These are phyloP conservation scores for Saturnispora serradocipensis DNA, from an alignment of 805 yeast genomes.

Conservation along the genomic window DNA sequence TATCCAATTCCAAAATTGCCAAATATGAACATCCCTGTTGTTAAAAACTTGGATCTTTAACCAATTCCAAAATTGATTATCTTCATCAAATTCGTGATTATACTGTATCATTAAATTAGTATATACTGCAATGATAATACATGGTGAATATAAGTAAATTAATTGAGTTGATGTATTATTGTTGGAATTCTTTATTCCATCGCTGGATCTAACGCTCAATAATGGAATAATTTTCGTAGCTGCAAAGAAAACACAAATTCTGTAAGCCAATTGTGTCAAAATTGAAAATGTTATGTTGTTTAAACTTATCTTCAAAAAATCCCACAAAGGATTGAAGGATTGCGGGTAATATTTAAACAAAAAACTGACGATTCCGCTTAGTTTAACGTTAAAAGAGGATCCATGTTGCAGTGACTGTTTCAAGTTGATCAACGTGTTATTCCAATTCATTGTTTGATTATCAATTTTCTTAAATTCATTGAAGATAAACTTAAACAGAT, in stretches of 20 bases:
- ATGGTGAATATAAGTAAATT: slow-evolving; percentile 84
- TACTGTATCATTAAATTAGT: slow-evolving; percentile 90
- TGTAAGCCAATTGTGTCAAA: slow-evolving; percentile 68
- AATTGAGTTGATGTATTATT: neutral
- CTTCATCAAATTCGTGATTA: slow-evolving; percentile 61
- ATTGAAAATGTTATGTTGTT: slow-evolving; percentile 44
- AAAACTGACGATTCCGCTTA: slow-evolving; percentile 3
- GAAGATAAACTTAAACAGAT: slow-evolving; percentile 27
- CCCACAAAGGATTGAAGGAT: slow-evolving; percentile 33
- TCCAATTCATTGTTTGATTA: slow-evolving; percentile 22
- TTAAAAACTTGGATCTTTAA: neutral
- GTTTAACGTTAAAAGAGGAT: slow-evolving; percentile 12
- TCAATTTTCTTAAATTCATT: slow-evolving; percentile 25
- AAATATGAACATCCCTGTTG: slow-evolving; percentile 1
- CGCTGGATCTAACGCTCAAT: slow-evolving; percentile 27
- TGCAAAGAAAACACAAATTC: slow-evolving; percentile 77
- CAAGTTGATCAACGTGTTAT: neutral
- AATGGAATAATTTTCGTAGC: slow-evolving; percentile 89
- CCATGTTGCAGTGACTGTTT: slow-evolving; percentile 10
- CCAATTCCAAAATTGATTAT: slow-evolving; percentile 31
- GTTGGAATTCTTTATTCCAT: neutral
- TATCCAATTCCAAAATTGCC: slow-evolving; percentile 65
- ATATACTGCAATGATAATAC: slow-evolving; percentile 89
- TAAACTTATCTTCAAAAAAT: slow-evolving; percentile 34
- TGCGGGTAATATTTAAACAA: slow-evolving; percentile 3